Evolutionary conservation across 352 stramenopile genomes (phyloP), one percentile per base, ranked within the genome.

Genomic region (Globisporangium perplexum): DNA sequence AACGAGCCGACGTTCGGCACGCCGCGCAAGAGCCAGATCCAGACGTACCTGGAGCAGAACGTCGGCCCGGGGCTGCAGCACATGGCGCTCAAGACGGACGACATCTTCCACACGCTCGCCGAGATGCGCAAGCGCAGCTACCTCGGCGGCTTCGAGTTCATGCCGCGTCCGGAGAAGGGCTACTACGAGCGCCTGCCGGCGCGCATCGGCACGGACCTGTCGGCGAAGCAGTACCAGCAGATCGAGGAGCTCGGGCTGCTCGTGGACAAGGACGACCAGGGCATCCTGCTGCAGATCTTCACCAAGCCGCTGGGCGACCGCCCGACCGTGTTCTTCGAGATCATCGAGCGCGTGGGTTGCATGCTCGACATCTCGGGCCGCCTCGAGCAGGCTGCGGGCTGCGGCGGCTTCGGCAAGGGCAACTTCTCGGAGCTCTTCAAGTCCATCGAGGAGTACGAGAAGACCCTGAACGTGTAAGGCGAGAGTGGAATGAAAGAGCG

Each of bases 41-140:
- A 98, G 69, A 98, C 93, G 8, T 98, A 96, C 66, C 57, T 98
- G 10, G 90, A 97, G 73, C 90, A 98, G 68, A 98, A 98, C 66
- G 86, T 96, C 35, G 96, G 96, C 26, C 55, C 90, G 5, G 96
- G 96, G 30, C 71, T 98, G 39, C 96, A 98, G 78, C 94, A 98
- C 78, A 92, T 99, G 67, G 95, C 95, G n/a, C 77, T 98, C 49
- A 98, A 98, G 68, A 98, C 93, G 2, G 67, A 95, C 66, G 93
- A 99, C 69, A 98, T 99, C 58, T 98, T 99, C 67, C 63, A 82
- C 23, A 98, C 95, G 15, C 70, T 98, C 52, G 68, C 57, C 20
- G 82, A 90, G 55, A 93, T 93, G 80, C 77, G 74, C 49, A 80
- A 86, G 68, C 68, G 83, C 50, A 89, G 76, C 50, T 62, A 76